Conservation (phyloP, 768 basidiomycete genomes). For the Lactarius deliciosus region DNA sequence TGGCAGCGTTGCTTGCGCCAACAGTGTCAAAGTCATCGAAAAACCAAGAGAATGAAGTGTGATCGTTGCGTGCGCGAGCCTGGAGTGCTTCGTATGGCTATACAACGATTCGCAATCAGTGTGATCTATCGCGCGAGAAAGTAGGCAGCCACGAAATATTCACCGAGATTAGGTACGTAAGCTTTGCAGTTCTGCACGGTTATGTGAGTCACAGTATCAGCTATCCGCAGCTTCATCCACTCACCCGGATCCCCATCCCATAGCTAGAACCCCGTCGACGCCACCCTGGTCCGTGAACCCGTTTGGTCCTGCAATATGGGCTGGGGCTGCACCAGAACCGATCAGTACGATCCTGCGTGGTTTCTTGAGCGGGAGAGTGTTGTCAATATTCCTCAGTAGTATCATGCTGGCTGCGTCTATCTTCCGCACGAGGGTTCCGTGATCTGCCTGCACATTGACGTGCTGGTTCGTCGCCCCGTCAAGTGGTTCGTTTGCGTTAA, state of each 20-base stretch:
- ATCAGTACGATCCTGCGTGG: constrained; percentile 59
- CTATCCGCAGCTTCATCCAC: constrained; percentile 16
- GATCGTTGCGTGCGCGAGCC: constrained; percentile 60
- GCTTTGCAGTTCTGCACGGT: constrained; percentile 55
- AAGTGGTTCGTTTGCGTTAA: constrained; percentile 59
- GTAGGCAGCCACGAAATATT: constrained; percentile 30
- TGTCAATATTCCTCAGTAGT: constrained; percentile 67
- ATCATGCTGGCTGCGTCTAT: constrained; percentile 75
- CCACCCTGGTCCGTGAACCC: constrained; percentile 43
- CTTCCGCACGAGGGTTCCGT: constrained; percentile 63
- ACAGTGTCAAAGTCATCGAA: constrained; percentile 66
- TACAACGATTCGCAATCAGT: background rate
- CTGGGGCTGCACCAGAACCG: constrained; percentile 54
- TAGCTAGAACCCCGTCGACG: constrained; percentile 68
- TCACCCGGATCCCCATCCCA: constrained; percentile 88
- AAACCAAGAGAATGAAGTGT: constrained; percentile 64
- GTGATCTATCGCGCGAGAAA: background rate
- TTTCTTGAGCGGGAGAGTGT: constrained; percentile 57
- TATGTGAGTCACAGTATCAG: background rate
- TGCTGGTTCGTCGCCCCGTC: constrained; percentile 56
- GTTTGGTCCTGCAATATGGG: constrained; percentile 45
- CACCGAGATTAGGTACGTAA: constrained; percentile 78
- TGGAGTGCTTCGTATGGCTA: constrained; percentile 84
- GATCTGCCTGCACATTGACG: constrained; percentile 73
- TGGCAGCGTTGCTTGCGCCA: constrained; percentile 44